These are phyloP conservation scores for Hippophae tibetana DNA, from an alignment of 306 rosid genomes.

Conservation along the genomic window DNA sequence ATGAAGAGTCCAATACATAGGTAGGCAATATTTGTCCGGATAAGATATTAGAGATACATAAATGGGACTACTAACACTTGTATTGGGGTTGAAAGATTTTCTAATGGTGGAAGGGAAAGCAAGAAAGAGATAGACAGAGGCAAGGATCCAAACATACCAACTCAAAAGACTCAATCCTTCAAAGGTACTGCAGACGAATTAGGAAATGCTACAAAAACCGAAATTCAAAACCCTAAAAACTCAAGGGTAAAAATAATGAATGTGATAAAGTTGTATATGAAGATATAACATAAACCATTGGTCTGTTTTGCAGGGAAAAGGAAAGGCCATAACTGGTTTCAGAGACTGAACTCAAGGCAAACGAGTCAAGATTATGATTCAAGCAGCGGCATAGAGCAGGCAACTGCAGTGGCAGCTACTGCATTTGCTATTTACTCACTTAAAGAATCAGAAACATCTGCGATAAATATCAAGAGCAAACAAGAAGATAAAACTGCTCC, in stretches of 20 bases:
- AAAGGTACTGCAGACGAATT: conserved; percentile 37
- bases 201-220: background rate
- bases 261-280: background rate
- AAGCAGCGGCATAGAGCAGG: conserved; percentile 33
- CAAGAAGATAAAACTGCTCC: conserved; percentile 28
- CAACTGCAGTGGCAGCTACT: conserved; percentile 74
- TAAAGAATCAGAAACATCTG: conserved; percentile 22
- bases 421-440: conserved; percentile 39
- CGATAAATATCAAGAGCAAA: conserved; percentile 25
- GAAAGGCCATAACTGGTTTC: conserved; percentile 47
- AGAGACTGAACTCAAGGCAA: conserved; percentile 31
- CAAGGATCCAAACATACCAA: conserved; percentile 29
- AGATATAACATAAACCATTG: conserved; percentile 4
- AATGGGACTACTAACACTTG: conserved; percentile 5
- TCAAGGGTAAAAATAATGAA: background rate
- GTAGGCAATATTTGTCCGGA: background rate
- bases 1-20: background rate
- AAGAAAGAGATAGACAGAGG: conserved; percentile 19
- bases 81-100: conserved; percentile 29
- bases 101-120: conserved; percentile 21
- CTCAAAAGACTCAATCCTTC: conserved; percentile 36
- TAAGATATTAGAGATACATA: no score
- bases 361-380: conserved; percentile 41
- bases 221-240: background rate
- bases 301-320: conserved; percentile 41